Base-by-base conservation (phyloP, 2,329 filamentous ascomycete species). In the Fusarium sp. region DNA sequence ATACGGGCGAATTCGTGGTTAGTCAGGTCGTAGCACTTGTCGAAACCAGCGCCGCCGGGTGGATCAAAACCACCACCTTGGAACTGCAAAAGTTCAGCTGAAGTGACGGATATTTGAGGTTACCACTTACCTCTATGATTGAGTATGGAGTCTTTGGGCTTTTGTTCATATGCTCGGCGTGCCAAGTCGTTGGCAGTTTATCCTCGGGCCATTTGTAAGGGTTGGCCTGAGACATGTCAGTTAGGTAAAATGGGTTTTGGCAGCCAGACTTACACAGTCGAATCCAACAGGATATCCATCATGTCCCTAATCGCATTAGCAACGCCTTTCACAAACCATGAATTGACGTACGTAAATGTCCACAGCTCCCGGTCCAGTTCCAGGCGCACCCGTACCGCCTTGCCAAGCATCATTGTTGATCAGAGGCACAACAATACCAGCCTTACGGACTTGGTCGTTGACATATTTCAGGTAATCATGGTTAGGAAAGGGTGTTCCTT, bases 1-100 rank as follows among this genome's bases (percentile, higher is more conserved):
- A 96, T 90, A 18, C 92, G 84, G 65, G 92, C 88, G 67, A 93
- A 94, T 71, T 94, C 91, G n/a, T 90, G 83, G 66, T 92, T 91
- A 6, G 92, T 81, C 5, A 94, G 83, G 5, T 83, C 81, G 6
- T 86, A 82, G 72, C 93, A 96, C 60, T 89, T 82, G 5, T 87
- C 88, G 52, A 92, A 92, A 0, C 92, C 91, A 16, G 83, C 81
- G 18, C 92, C 92, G 51, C 92, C 93, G 87, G 92, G 95, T 0
- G 90, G 88, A 75, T 94, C 91, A 65, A 91, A 94, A 0, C 89
- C 84, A 24, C 91, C 91, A 2, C 87, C 91, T 83, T 94, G 90
- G 68, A 91, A 92, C 82, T 90, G 73, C 3, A 4, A 1, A 0
- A 0, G 32, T 65, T 4, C 25, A 71, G 59, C 6, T 5, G 1